A percentile compares a stretch with the other conserved stretches of the same genome.
These are phyloP conservation scores for Suhomyces emberorum DNA, from an alignment of 805 yeast species.

Conservation along the genomic window DNA sequence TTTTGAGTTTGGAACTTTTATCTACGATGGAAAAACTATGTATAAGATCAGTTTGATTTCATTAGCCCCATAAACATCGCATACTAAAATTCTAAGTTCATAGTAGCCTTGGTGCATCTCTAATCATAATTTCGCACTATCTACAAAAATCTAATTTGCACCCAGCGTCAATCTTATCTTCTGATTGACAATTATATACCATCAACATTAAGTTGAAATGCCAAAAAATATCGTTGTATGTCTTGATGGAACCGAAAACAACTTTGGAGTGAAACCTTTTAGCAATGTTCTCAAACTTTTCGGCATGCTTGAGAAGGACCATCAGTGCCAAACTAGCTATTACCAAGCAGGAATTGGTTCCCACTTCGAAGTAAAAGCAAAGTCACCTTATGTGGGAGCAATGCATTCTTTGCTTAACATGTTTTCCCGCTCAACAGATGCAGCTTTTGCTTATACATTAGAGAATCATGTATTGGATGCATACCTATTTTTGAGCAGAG, in stretches of 20 bases:
- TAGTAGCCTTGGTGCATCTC: too few species aligned
- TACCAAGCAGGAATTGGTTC: slow-evolving; percentile 71
- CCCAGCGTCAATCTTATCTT: too few species aligned
- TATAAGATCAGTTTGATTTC: too few species aligned
- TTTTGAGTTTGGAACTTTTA: too few species aligned
- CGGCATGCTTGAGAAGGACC: slow-evolving; percentile 47
- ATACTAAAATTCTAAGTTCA: too few species aligned
- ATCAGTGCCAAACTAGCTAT: slow-evolving; percentile 49
- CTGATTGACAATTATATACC: neutral
- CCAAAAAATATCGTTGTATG: slow-evolving; percentile 50
- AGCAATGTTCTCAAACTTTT: slow-evolving; percentile 54
- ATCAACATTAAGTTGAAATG: neutral
- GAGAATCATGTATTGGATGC: slow-evolving; percentile 58
- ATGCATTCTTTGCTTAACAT: neutral
- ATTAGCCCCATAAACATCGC: too few species aligned
- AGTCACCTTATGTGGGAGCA: neutral
- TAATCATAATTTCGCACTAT: too few species aligned
- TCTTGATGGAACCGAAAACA: slow-evolving; percentile 61
- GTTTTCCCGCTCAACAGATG: slow-evolving; percentile 25
- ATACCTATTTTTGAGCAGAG: slow-evolving; percentile 48
- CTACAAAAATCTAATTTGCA: too few species aligned
- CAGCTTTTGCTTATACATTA: slow-evolving; percentile 51
- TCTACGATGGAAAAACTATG: too few species aligned
- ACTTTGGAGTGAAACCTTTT: slow-evolving; percentile 53
- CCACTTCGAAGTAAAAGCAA: slow-evolving; percentile 37